Percentiles rank a stretch among this genome's conserved stretches.
These are phyloP conservation scores for Gardenia jasminoides DNA, from an alignment of 257 asterid species.

Conservation along the genomic window DNA sequence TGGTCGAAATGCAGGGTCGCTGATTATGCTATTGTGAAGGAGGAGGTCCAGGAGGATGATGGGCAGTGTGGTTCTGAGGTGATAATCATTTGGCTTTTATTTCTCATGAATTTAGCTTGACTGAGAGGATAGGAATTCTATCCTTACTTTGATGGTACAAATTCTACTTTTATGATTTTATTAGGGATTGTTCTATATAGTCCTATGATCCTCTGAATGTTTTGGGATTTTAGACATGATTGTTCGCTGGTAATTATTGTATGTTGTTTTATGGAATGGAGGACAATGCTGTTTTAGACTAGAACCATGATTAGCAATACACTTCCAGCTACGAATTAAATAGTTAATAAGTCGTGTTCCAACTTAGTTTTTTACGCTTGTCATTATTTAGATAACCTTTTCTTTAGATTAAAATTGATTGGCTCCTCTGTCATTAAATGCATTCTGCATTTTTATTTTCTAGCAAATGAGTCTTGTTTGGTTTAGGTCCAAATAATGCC, in stretches of 20 bases:
- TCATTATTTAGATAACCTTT: neutral
- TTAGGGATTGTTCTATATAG: neutral
- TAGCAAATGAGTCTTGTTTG: neutral
- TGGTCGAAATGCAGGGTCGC: conserved; percentile 32
- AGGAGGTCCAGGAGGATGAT: conserved; percentile 12
- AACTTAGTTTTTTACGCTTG: neutral
- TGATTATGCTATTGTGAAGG: conserved; percentile 17
- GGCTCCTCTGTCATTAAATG: too few relatives aligned
- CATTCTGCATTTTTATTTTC: too few relatives aligned
- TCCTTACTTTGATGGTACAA: neutral
- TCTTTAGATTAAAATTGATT: neutral
- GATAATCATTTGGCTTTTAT: neutral
- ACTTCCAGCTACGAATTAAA: neutral
- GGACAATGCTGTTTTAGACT: neutral
- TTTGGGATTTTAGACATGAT: neutral
- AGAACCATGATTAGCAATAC: neutral
- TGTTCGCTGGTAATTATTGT: neutral
- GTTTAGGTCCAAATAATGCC: neutral
- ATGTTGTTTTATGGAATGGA: neutral
- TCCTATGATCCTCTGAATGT: neutral
- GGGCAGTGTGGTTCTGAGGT: conserved; percentile 36
- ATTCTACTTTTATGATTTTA: neutral
- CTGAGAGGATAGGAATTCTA: neutral
- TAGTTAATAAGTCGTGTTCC: neutral
- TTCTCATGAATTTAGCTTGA: neutral